phyloP scores from a whole-genome alignment of 495 filamentous ascomycete species.

The Cairneyella variabilis region DNA sequence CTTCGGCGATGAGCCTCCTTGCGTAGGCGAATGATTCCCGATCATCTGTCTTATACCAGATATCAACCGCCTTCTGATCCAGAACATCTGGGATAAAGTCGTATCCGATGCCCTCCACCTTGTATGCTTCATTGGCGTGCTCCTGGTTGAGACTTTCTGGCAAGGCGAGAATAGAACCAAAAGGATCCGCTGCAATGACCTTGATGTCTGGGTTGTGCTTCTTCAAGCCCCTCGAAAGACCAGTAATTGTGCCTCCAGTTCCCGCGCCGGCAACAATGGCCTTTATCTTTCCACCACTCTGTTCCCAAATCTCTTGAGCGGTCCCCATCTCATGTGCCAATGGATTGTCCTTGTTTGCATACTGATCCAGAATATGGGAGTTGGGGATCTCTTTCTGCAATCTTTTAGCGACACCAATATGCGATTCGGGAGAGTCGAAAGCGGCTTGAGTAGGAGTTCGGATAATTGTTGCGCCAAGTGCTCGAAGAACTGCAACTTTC shows the following conservation, averaged over 20 bases:
- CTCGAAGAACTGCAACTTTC: constrained; percentile 90
- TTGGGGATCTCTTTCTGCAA: constrained; percentile 95
- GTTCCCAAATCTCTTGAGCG: constrained; percentile 92
- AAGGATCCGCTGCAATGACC: constrained; percentile 86
- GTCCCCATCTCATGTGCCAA: constrained; percentile 92
- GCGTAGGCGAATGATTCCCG: constrained; percentile 86
- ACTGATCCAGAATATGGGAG: constrained; percentile 95
- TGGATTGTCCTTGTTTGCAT: constrained; percentile 88
- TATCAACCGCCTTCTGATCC: constrained; percentile 74
- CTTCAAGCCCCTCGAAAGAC: constrained; percentile 76
- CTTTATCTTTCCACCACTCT: constrained; percentile 81
- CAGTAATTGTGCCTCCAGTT: constrained; percentile 93
- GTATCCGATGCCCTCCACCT: constrained; percentile 98
- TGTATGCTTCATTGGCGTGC: constrained; percentile 79
- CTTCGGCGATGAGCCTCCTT: constrained; percentile 85
- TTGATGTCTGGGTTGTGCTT: constrained; percentile 82
- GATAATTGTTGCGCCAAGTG: constrained; percentile 94
- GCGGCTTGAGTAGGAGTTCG: constrained; percentile 95
- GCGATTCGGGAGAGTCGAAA: constrained; percentile 89
- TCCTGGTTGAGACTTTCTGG: constrained; percentile 74
- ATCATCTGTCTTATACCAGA: constrained; percentile 98
- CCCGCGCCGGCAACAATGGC: constrained; percentile 89
- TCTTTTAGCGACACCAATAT: constrained; percentile 90
- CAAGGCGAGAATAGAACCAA: constrained; percentile 81
- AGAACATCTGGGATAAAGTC: constrained; percentile 97